Base-by-base conservation (phyloP, 495 filamentous ascomycete species). In the Hypoxylon perforatum region DNA sequence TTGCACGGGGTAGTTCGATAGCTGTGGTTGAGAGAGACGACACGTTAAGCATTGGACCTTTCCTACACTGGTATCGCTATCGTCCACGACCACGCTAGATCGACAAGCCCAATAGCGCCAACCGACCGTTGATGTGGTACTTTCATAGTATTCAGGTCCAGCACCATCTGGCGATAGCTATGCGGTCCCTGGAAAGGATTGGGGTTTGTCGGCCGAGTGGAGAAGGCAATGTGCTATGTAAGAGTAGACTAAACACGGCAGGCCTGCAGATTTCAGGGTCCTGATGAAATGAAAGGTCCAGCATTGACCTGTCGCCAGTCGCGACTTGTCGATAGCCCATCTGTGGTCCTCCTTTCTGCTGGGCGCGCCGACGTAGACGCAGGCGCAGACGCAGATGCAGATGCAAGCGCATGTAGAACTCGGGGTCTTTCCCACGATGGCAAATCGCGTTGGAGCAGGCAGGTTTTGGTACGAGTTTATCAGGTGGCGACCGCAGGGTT, bases 161-260 rank as follows among this genome's bases (percentile, higher is more conserved):
- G 44, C 36, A 30, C 55, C 30, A 50, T 65, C 48, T 57, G 41
- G 33, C 39, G 45, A 61, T 42, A 49, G 35, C 44, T 35, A 56
- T 47, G 60, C 60, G 41, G 49, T 61, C 51, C 61, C 46, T 69
- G 39, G 46, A 49, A 54, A 57, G 56, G 38, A 52, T 61, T 61
- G 44, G 39, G 50, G 52, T 64, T 47, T 69, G 56, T 65, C 66
- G 66, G 66, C 56, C 57, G 66, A 54, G 66, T 65, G 61, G 66
- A 65, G 57, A 51, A 45, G n/a, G 9, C 14, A n/a, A 25, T 39
- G 21, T 38, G 54, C 48, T 55, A 59, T 44, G 44, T 68, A 64
- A 45, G 52, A 51, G 28, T 14, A 35, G 45, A 57, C 50, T 57
- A 61, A n/a, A 46, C 55, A 53, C 30, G 53, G 17, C 19, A 69